Percentiles rank a stretch among this genome's conserved stretches.
Conservation (phyloP, 495 filamentous ascomycete species). For the Hypoxylon crocopeplum region DNA sequence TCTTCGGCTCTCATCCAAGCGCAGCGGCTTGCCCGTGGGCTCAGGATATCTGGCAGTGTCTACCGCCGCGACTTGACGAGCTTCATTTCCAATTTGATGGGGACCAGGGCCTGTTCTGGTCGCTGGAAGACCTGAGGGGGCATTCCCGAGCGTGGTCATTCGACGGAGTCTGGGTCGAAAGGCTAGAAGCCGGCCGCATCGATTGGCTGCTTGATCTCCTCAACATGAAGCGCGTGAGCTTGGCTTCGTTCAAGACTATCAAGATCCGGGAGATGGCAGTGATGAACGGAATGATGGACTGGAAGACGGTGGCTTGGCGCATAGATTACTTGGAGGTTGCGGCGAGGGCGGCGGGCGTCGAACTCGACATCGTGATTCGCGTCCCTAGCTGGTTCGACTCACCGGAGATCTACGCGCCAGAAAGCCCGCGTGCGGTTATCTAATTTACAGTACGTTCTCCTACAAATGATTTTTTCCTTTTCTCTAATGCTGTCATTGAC, state of each 20-base stretch:
- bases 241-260: neutral
- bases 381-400: conserved; percentile 8
- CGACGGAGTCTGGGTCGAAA: neutral
- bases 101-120: conserved; percentile 17
- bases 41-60: neutral
- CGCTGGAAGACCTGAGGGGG: neutral
- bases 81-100: neutral
- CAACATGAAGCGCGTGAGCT: neutral
- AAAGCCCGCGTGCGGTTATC: neutral
- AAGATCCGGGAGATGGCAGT: neutral
- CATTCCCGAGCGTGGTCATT: neutral
- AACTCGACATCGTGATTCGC: conserved; percentile 4
- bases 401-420: neutral
- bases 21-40: neutral
- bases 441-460: no score
- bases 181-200: neutral
- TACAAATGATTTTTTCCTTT: no score
- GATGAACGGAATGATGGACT: conserved; percentile 1
- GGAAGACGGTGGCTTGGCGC: conserved; percentile 18
- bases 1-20: neutral
- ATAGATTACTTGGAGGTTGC: neutral
- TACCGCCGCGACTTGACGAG: conserved; percentile 11
- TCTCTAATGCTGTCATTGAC: no score
- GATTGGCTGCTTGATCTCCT: conserved; percentile 13
- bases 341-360: conserved; percentile 8